Conservation (phyloP, 805 yeast species). For the Wickerhamiella kazuoi region DNA sequence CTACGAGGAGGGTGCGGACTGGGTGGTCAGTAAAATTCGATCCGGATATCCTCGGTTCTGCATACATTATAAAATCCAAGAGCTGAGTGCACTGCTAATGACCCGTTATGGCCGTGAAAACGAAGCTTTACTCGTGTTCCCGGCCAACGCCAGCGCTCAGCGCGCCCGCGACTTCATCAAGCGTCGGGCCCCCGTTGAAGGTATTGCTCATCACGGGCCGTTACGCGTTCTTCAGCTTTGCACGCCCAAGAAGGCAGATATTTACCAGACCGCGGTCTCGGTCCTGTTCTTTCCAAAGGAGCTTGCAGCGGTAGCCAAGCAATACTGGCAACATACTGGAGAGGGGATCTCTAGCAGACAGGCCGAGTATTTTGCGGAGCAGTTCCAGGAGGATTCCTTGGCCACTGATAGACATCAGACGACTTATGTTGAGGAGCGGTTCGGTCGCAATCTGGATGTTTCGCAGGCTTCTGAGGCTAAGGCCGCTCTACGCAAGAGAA, state of each 20-base stretch:
- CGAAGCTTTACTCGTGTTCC: slow-evolving; percentile 60
- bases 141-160: slow-evolving; percentile 62
- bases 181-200: slow-evolving; percentile 27
- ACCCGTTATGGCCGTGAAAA: slow-evolving; percentile 62
- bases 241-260: slow-evolving; percentile 14
- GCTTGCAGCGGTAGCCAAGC: slow-evolving; percentile 48
- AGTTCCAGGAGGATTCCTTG: slow-evolving; percentile 7
- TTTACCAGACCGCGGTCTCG: slow-evolving; percentile 49
- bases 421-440: slow-evolving; percentile 69
- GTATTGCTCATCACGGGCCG: slow-evolving; percentile 24
- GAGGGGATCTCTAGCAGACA: slow-evolving; percentile 86
- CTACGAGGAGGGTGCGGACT: slow-evolving; percentile 75
- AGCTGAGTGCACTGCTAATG: slow-evolving; percentile 22
- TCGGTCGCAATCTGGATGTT: slow-evolving; percentile 74
- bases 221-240: slow-evolving; percentile 21
- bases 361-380: slow-evolving; percentile 63
- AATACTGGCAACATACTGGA: slow-evolving; percentile 95
- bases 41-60: slow-evolving; percentile 72
- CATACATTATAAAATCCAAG: slow-evolving; percentile 23
- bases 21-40: slow-evolving; percentile 60
- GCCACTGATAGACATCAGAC: background rate
- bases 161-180: slow-evolving; percentile 68
- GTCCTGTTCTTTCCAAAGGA: slow-evolving; percentile 58
- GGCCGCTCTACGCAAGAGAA: slow-evolving; percentile 50
- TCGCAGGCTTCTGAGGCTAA: slow-evolving; percentile 63